A percentile compares a stretch with the other conserved stretches of the same genome.
Evolutionary conservation across 495 filamentous ascomycete genomes (phyloP).

Genomic region (Aspergillus indologenus): DNA sequence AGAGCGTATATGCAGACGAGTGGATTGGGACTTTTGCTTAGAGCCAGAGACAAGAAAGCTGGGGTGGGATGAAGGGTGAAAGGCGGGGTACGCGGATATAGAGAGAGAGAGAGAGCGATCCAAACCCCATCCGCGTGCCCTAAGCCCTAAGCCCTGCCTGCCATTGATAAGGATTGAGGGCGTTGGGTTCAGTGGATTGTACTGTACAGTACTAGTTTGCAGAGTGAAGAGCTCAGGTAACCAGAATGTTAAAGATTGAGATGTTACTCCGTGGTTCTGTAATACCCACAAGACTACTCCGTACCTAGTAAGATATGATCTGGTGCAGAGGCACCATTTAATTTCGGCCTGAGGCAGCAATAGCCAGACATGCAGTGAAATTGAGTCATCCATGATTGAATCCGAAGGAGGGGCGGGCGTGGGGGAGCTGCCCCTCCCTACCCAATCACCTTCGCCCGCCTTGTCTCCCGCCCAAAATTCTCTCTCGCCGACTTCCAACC

Average conservation of each 20-base stretch:
- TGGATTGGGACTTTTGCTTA: not conserved
- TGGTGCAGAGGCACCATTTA: not conserved
- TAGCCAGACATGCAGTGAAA: not conserved
- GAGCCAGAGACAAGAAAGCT: not conserved
- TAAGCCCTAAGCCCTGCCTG: slow-evolving; percentile 40
- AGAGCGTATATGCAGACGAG: not conserved
- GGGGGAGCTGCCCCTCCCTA: slow-evolving; percentile 11
- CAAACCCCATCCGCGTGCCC: slow-evolving; percentile 36
- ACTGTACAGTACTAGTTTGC: too few species aligned
- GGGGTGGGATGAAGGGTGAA: not conserved
- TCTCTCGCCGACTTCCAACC: slow-evolving; percentile 26
- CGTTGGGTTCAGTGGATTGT: too few species aligned
- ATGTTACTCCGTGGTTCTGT: not conserved
- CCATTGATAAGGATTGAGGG: not conserved
- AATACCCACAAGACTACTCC: not conserved
- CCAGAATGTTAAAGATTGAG: not conserved
- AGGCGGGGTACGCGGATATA: not conserved
- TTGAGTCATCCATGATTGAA: not conserved
- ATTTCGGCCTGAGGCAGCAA: not conserved
- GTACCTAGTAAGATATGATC: not conserved
- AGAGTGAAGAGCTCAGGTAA: not conserved
- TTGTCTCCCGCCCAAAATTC: slow-evolving; percentile 42
- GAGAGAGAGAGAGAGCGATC: slow-evolving; percentile 21
- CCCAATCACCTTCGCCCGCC: slow-evolving; percentile 32
- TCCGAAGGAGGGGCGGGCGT: not conserved